phyloP scores from a whole-genome alignment of 371 early-diverging fungal species.

The Nematocida parisii region DNA sequence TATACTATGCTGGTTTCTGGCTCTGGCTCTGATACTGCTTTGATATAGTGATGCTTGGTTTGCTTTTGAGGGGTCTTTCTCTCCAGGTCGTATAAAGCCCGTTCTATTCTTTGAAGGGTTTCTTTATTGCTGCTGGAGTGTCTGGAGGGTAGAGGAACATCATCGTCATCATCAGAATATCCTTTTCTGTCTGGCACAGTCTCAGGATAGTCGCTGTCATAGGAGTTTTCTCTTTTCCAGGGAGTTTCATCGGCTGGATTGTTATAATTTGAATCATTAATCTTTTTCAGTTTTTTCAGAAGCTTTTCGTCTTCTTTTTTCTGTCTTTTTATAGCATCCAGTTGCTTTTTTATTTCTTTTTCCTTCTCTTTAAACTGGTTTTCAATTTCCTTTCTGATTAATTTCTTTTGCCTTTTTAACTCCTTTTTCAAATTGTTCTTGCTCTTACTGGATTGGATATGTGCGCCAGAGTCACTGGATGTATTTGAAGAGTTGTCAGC shows the following conservation, averaged over 20 bases:
- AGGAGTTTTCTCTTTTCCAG: neutral
- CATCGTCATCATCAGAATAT: neutral
- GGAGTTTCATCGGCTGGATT: neutral
- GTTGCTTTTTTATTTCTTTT: neutral
- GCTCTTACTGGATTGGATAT: neutral
- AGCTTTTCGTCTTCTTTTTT: conserved; percentile 15
- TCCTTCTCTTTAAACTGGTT: conserved; percentile 1
- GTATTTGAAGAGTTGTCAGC: too few species aligned
- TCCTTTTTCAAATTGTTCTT: neutral
- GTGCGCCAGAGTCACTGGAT: too few species aligned
- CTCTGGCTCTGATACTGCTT: neutral
- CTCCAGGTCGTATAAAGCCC: conserved; percentile 11
- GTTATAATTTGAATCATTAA: neutral
- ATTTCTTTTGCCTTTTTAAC: neutral
- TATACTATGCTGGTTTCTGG: conserved; percentile 1
- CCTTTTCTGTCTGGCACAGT: neutral
- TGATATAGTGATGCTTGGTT: neutral
- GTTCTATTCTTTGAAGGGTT: conserved; percentile 10
- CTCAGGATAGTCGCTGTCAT: neutral
- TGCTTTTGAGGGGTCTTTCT: neutral
- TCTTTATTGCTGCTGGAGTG: conserved; percentile 11
- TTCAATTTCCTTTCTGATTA: conserved; percentile 3
- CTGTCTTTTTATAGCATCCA: neutral
- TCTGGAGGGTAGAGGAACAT: neutral
- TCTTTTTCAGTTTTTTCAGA: neutral